Conservation (phyloP, 225 moss, liverwort and hornwort species). For the Sphagnum contortum region DNA sequence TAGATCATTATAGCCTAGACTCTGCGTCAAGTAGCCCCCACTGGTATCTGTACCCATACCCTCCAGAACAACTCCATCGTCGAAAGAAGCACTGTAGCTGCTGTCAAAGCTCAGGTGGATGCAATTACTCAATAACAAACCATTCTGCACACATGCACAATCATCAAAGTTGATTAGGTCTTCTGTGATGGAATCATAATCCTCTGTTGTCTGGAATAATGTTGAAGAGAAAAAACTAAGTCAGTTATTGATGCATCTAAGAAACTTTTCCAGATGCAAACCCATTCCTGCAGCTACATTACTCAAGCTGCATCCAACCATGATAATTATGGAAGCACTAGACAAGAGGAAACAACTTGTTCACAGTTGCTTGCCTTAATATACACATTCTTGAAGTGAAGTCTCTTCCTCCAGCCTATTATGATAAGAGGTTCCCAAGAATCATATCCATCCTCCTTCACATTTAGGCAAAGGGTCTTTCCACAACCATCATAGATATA, state of each 20-base stretch:
- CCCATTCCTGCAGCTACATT: no score
- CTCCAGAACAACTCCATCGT: conserved; percentile 82
- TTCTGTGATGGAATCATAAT: no score
- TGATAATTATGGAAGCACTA: no score
- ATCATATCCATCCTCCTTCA: conserved; percentile 34
- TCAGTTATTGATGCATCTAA: no score
- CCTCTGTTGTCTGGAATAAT: not conserved
- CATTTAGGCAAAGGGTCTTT: conserved; percentile 58
- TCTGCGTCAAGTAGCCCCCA: conserved; percentile 25
- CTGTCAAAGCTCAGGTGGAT: conserved; percentile 73
- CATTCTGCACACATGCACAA: conserved; percentile 62
- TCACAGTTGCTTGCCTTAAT: conserved; percentile 48
- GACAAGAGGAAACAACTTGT: no score
- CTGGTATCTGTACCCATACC: conserved; percentile 36
- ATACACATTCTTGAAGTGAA: conserved; percentile 71
- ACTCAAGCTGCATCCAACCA: no score
- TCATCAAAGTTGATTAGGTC: not conserved
- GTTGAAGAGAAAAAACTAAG: no score
- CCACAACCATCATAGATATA: conserved; percentile 91
- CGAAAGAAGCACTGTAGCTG: conserved; percentile 57
- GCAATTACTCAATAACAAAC: conserved; percentile 69
- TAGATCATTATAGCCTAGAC: conserved; percentile 30
- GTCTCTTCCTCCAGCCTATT: conserved; percentile 68
- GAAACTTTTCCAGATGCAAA: no score
- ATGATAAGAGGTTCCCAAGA: conserved; percentile 67